phyloP scores from a whole-genome alignment of 1,284 basidiomycete species.

The Vanrija sp. region DNA sequence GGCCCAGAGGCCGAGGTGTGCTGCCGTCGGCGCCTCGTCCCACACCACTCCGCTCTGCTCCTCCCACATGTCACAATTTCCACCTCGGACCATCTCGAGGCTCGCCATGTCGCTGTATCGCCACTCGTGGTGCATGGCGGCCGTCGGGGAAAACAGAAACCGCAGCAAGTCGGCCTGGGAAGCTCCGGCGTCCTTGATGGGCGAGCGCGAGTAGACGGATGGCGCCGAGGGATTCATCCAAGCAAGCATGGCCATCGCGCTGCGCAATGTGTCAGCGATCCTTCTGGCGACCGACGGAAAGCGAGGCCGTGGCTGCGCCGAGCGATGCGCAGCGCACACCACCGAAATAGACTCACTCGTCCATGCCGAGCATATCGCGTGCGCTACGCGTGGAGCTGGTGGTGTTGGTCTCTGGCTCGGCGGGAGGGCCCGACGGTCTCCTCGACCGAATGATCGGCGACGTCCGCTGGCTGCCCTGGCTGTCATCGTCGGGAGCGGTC shows the following conservation, averaged over 20 bases:
- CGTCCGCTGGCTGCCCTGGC: neutral
- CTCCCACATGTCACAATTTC: slow-evolving; percentile 37
- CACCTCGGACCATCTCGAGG: slow-evolving; percentile 21
- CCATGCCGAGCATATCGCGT: neutral
- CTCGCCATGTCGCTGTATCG: slow-evolving; percentile 41
- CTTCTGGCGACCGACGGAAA: neutral
- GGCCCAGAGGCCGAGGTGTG: slow-evolving; percentile 25
- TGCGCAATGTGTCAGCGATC: slow-evolving; percentile 4
- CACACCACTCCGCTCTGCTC: slow-evolving; percentile 33
- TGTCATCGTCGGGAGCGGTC: neutral
- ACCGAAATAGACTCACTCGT: slow-evolving; percentile 3
- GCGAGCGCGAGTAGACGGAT: neutral
- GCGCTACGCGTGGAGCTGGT: neutral
- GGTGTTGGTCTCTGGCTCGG: neutral
- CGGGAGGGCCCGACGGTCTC: neutral
- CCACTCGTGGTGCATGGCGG: slow-evolving; percentile 31
- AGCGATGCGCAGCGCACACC: neutral
- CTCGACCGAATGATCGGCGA: neutral
- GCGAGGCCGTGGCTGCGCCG: neutral
- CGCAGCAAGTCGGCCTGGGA: slow-evolving; percentile 34
- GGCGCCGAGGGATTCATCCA: slow-evolving; percentile 3
- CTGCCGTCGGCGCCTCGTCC: slow-evolving; percentile 34
- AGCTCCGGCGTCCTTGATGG: neutral
- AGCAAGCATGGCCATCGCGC: slow-evolving; percentile 13
- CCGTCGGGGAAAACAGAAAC: slow-evolving; percentile 43